Base-by-base conservation (phyloP, 192 early-diverging fungal genomes). In the Coemansia sp. region DNA sequence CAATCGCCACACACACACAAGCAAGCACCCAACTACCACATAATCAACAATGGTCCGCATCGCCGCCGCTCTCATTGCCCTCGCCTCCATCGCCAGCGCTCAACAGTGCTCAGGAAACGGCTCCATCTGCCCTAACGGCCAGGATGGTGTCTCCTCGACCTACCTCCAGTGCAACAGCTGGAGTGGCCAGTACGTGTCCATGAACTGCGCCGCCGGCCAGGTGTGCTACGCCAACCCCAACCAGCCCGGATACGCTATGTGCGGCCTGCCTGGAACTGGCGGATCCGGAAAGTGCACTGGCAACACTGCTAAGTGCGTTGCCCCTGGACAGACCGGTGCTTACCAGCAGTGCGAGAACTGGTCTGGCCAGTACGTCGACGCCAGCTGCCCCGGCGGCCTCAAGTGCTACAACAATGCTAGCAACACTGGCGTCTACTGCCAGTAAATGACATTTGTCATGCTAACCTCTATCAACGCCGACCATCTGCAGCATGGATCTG, bases 171-270 rank as follows among this genome's bases (percentile, higher is more conserved):
- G 81, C 70, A 75, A 78, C 61, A 75, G 63, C 67, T 75, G 67
- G 76, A 65, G 48, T 46, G 45, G 61, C 11, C 59, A 72, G 55
- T 83, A 76, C 50, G 67, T 62, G 34, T 56, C 67, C n/a, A 45
- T 53, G 50, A 62, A 67, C 67, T 83, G 81, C 58, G 45, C 72
- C 0, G 19, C 70, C 5, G 81, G 75, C 50, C 81, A 83, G 63
- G 81, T 83, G 31, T 83, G 81, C 81, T 83, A 78, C 24, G 76
- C 81, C 36, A 83, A 78, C 65, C 81, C 81, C 20, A 82, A 68
- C 72, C 72, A 60, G 42, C 73, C 72, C 27, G 66, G 62, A 19
- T 72, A 70, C 36, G 68, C 70, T 36, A 77, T 77, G 81, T 83
- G 81, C 40, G 81, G 76, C 2, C 73, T 72, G 7, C 81, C 81